phyloP scores from a whole-genome alignment of 352 stramenopile species.

The Phytophthora europaea region DNA sequence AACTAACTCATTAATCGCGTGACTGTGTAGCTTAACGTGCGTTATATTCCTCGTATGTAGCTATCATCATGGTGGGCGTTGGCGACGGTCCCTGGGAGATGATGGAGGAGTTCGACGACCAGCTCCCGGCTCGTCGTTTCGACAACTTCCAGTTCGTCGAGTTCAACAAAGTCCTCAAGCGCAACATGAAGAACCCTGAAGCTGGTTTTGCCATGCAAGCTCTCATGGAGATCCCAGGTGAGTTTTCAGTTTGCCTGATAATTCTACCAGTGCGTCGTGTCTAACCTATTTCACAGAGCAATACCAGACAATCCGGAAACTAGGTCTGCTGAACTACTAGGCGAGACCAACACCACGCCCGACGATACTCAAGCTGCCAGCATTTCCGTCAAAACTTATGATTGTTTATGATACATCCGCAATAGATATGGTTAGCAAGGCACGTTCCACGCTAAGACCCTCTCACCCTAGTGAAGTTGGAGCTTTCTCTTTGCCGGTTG shows the following conservation, averaged over 20 bases:
- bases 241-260: constrained; percentile 25
- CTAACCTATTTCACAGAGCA: constrained; percentile 46
- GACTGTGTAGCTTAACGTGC: neutral
- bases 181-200: constrained; percentile 72
- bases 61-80: constrained; percentile 72
- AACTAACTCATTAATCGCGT: neutral
- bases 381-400: constrained; percentile 30
- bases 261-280: constrained; percentile 23
- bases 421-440: constrained; percentile 39
- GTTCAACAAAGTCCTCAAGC: constrained; percentile 69
- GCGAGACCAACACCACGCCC: neutral
- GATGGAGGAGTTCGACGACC: constrained; percentile 83
- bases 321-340: constrained; percentile 49
- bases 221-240: constrained; percentile 86
- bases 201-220: constrained; percentile 77
- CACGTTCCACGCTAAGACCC: neutral
- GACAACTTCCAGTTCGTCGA: constrained; percentile 88
- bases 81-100: constrained; percentile 84
- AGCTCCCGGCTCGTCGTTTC: constrained; percentile 63
- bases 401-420: constrained; percentile 37
- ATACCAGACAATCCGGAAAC: constrained; percentile 66
- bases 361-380: neutral
- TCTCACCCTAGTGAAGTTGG: constrained; percentile 28
- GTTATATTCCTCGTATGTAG: neutral
- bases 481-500: constrained; percentile 33